Evolutionary conservation across 176 grass and related monocot species (phyloP), one percentile per base, ranked within the genome.

Genomic region (Puccinellia tenuiflora): DNA sequence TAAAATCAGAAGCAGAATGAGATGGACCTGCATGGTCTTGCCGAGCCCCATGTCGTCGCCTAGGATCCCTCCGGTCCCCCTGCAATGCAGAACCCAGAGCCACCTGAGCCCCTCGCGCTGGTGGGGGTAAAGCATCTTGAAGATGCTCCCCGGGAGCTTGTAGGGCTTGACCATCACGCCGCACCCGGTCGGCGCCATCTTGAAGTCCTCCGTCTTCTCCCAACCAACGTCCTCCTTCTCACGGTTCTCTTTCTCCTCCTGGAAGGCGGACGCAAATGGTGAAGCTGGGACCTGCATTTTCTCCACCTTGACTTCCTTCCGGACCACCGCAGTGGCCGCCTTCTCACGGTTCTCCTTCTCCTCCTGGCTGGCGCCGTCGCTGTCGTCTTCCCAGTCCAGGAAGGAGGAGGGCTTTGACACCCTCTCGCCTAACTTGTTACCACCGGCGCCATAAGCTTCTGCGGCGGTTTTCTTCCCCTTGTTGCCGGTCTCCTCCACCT

Each of bases 21-120:
- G 18, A 4, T 55, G 10, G 46, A 93, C 96, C 96, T 95, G 96
- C 96, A 95, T 93, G 13, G 93, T 98, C 91, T 98, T 98, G 70
- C 92, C 93, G 11, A 98, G 89, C 0, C 96, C 96, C 96, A 98
- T 98, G 59, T 95, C 96, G 79, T 98, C 96, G 39, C 96, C 96
- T 6, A 98, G 85, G 73, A 98, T 92, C 5, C 96, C 96, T 75
- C 96, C 96, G 0, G 89, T 90, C 6, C 82, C 67, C 79, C 82
- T 90, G 73, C 96, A 98, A 60, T 95, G 92, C 51, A 93, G 86
- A 21, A 85, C 65, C 96, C 96, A 98, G 51, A 95, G 87, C 93
- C 93, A 98, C 28, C 71, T 88, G 80, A 98, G 86, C 29, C 96
- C 96, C 30, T 93, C 96, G 21, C 80, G 83, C 73, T 98, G 96